Percentiles rank a stretch among this genome's conserved stretches.
Conservation (phyloP, 805 yeast species). For the Barnettozyma sucrosica region DNA sequence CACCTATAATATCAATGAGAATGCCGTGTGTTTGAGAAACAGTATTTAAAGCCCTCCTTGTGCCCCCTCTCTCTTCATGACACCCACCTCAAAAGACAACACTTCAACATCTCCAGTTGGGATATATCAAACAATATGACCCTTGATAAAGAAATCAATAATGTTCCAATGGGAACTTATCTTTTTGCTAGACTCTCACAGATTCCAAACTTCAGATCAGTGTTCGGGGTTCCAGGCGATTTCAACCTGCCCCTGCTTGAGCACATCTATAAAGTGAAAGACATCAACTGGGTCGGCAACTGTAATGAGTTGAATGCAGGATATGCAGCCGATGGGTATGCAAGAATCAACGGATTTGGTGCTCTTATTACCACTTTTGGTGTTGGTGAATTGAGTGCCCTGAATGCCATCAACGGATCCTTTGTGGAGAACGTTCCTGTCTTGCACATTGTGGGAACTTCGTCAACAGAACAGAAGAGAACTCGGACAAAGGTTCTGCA, state of each 20-base stretch:
- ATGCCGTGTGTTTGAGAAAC: neutral
- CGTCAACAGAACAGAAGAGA: slow-evolving; percentile 37
- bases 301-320: slow-evolving; percentile 90
- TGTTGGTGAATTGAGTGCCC: slow-evolving; percentile 83
- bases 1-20: neutral
- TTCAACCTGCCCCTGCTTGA: slow-evolving; percentile 63
- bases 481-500: slow-evolving; percentile 33
- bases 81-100: neutral
- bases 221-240: slow-evolving; percentile 76
- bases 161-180: slow-evolving; percentile 55
- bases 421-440: slow-evolving; percentile 79
- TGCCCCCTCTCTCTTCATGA: neutral
- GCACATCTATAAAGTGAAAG: slow-evolving; percentile 46
- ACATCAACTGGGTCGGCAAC: slow-evolving; percentile 68
- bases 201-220: slow-evolving; percentile 43
- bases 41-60: neutral
- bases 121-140: slow-evolving; percentile 12
- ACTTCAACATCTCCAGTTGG: neutral
- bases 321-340: slow-evolving; percentile 87
- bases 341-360: slow-evolving; percentile 41
- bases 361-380: slow-evolving; percentile 59
- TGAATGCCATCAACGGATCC: slow-evolving; percentile 81
- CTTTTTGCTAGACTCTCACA: slow-evolving; percentile 53
- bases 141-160: slow-evolving; percentile 7
- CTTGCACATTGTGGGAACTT: slow-evolving; percentile 80